Percentiles rank a stretch among this genome's conserved stretches.
Evolutionary conservation across 305 asterid species (phyloP).

Genomic region (Ajuga reptans): DNA sequence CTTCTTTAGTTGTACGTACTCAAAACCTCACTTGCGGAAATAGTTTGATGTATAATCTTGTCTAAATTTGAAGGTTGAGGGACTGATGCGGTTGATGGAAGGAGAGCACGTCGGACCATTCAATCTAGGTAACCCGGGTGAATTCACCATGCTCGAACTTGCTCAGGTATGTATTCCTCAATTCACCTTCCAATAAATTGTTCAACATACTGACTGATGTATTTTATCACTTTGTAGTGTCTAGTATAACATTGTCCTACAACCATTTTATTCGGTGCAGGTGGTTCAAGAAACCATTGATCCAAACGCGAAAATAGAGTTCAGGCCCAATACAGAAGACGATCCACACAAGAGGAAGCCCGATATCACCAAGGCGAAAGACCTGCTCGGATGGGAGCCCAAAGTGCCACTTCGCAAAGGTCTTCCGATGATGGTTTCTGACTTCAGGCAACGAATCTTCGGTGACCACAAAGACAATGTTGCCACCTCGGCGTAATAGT

Average conservation of each 20-base stretch:
- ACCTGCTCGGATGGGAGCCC: slow-evolving; percentile 88
- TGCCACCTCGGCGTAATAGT: slow-evolving; percentile 19
- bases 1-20: too few species aligned
- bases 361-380: slow-evolving; percentile 80
- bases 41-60: background rate
- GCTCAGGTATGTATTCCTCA: slow-evolving; percentile 53
- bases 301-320: slow-evolving; percentile 72
- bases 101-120: slow-evolving; percentile 97
- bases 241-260: background rate
- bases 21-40: too few species aligned
- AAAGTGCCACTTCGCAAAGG: slow-evolving; percentile 74
- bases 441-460: slow-evolving; percentile 80
- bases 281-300: slow-evolving; percentile 93
- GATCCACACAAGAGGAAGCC: slow-evolving; percentile 98
- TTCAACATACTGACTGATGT: too few species aligned
- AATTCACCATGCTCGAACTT: slow-evolving; percentile 96
- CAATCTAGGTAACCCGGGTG: slow-evolving; percentile 95
- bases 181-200: background rate
- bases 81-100: slow-evolving; percentile 91
- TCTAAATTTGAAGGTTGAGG: slow-evolving; percentile 57
- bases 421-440: slow-evolving; percentile 85
- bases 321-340: slow-evolving; percentile 87
- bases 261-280: slow-evolving; percentile 26
- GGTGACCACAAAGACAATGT: slow-evolving; percentile 60
- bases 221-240: background rate